phyloP scores from a whole-genome alignment of 2,329 filamentous ascomycete species.

The Purpureocillium lavendulum region DNA sequence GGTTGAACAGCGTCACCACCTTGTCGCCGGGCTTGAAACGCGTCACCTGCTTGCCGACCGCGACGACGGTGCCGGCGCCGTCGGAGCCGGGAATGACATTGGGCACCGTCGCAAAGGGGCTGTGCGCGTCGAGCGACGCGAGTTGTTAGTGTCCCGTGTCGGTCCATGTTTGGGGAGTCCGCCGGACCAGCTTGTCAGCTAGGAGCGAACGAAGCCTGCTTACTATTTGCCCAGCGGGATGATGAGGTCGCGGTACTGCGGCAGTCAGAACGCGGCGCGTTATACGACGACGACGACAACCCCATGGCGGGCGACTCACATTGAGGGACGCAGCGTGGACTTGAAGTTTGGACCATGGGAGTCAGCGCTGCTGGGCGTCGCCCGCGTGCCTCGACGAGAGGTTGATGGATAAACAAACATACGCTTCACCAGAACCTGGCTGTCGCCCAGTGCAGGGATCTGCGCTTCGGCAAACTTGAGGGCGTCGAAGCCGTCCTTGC shows the following conservation, averaged over 20 bases:
- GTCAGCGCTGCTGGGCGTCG: not conserved
- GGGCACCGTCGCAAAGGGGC: constrained; percentile 17
- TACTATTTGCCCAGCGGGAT: constrained; percentile 33
- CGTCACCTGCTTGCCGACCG: constrained; percentile 39
- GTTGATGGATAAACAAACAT: constrained; percentile 6
- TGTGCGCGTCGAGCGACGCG: too few species aligned
- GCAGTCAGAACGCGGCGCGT: not conserved
- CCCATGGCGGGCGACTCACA: constrained; percentile 11
- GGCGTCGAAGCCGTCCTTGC: constrained; percentile 46
- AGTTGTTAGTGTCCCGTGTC: too few species aligned
- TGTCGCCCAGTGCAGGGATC: constrained; percentile 56
- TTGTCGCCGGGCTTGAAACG: constrained; percentile 43
- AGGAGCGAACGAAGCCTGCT: not conserved
- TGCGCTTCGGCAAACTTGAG: constrained; percentile 47
- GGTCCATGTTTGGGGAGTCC: not conserved
- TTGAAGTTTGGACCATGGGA: constrained; percentile 24
- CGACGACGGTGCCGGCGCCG: constrained; percentile 44
- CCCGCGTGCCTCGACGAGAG: not conserved
- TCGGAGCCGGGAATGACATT: constrained; percentile 43
- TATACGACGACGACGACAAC: not conserved
- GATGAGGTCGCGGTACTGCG: constrained; percentile 41
- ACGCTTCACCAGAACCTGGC: constrained; percentile 62
- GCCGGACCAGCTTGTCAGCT: not conserved
- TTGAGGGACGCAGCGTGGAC: constrained; percentile 45
- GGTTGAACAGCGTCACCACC: constrained; percentile 54